phyloP scores from a whole-genome alignment of 257 asterid species.

The Primulina huaijiensis region DNA sequence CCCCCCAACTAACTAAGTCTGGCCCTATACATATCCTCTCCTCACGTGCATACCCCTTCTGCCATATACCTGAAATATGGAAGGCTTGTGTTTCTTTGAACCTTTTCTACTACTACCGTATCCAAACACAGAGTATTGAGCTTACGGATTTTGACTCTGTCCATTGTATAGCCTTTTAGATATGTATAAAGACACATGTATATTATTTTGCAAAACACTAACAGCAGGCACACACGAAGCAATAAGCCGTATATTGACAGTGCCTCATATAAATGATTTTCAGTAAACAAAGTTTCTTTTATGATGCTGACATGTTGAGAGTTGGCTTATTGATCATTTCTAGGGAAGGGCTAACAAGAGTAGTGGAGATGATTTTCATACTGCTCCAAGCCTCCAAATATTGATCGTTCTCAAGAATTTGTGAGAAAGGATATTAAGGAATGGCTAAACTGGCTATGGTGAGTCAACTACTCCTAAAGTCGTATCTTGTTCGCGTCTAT shows the following conservation, averaged over 20 bases:
- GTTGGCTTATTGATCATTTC: conserved; percentile 27
- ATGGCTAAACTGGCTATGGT: conserved; percentile 94
- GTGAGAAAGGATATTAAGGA: conserved; percentile 91
- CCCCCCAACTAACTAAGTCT: no score
- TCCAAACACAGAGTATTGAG: no score
- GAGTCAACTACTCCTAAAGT: conserved; percentile 23
- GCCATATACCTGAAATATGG: background rate
- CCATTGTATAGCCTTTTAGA: conserved; percentile 3
- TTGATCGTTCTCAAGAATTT: conserved; percentile 95
- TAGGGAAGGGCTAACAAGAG: conserved; percentile 98
- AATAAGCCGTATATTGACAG: conserved; percentile 14
- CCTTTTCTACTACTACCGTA: no score
- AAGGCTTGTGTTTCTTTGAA: conserved; percentile 3
- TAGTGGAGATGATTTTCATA: conserved; percentile 95
- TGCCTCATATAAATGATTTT: conserved; percentile 21
- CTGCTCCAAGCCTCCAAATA: conserved; percentile 72
- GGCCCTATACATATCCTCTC: background rate
- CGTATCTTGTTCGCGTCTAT: conserved; percentile 2
- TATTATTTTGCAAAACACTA: background rate
- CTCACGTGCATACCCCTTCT: background rate
- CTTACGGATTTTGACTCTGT: background rate
- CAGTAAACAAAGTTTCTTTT: conserved; percentile 9
- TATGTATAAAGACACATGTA: background rate
- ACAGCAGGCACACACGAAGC: background rate
- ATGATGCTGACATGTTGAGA: conserved; percentile 18